Evolutionary conservation across 805 yeast species (phyloP).

Genomic region (Candida ulmi): DNA sequence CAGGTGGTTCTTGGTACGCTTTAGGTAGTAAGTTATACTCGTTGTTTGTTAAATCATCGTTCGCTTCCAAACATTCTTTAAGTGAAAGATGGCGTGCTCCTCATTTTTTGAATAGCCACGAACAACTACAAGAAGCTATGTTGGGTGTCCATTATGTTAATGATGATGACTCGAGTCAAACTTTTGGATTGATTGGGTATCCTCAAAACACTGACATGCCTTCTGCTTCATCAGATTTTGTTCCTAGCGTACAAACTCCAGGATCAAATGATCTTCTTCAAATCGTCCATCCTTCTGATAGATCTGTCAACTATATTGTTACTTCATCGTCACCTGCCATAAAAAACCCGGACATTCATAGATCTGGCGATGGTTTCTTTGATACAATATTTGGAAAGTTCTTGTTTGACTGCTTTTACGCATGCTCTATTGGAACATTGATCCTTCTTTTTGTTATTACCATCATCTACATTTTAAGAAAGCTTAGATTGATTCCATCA

Average conservation of each 20-base stretch:
- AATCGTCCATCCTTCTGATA: not conserved
- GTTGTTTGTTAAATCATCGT: slow-evolving; percentile 75
- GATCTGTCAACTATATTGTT: not conserved
- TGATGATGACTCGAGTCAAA: slow-evolving; percentile 3
- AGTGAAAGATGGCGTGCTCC: slow-evolving; percentile 39
- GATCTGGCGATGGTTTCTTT: slow-evolving; percentile 11
- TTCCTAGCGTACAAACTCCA: slow-evolving; percentile 10
- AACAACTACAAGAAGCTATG: slow-evolving; percentile 36
- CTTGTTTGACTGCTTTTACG: slow-evolving; percentile 30
- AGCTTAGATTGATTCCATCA: slow-evolving; percentile 27
- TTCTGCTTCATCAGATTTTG: slow-evolving; percentile 10
- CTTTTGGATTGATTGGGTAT: slow-evolving; percentile 13
- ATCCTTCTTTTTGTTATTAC: slow-evolving; percentile 19
- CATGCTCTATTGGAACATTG: slow-evolving; percentile 6
- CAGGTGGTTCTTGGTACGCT: slow-evolving; percentile 75
- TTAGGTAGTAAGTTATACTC: slow-evolving; percentile 76
- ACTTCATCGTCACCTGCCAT: slow-evolving; percentile 13
- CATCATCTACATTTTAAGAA: slow-evolving; percentile 24
- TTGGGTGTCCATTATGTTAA: slow-evolving; percentile 42
- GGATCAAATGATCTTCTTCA: slow-evolving; percentile 3
- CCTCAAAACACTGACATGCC: slow-evolving; percentile 18
- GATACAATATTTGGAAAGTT: slow-evolving; percentile 24
- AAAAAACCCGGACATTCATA: slow-evolving; percentile 18
- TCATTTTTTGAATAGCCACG: slow-evolving; percentile 30
- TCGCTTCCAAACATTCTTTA: slow-evolving; percentile 52